Percentiles rank a stretch among this genome's conserved stretches.
Conservation (phyloP, 2,329 filamentous ascomycete species). For the Penicillium sp. region DNA sequence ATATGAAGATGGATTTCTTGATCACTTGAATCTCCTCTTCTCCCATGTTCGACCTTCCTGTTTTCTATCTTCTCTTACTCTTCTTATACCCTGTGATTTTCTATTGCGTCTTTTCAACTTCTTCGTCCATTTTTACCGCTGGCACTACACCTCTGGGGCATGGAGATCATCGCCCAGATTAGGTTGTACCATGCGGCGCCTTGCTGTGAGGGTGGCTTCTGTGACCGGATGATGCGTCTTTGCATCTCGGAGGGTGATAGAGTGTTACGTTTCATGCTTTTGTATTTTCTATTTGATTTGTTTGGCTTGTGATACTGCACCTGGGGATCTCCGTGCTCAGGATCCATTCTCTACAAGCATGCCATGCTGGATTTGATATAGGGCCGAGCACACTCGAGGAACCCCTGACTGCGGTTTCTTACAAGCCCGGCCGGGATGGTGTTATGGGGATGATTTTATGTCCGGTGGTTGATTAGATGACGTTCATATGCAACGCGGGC, state of each 20-base stretch:
- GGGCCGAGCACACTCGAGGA: neutral
- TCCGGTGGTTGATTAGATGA: neutral
- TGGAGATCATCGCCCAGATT: conserved; percentile 13
- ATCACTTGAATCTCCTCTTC: conserved; percentile 48
- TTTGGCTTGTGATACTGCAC: conserved; percentile 9
- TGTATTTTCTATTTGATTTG: conserved; percentile 1
- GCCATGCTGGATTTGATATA: neutral
- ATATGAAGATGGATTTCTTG: conserved; percentile 59
- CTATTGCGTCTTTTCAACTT: conserved; percentile 4
- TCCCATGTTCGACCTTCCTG: neutral
- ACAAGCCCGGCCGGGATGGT: neutral
- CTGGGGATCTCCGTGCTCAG: neutral
- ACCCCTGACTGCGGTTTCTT: too few relatives aligned
- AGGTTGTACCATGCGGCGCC: conserved; percentile 23
- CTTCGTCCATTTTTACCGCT: conserved; percentile 1
- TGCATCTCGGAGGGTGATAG: conserved; percentile 15
- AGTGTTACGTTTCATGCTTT: neutral
- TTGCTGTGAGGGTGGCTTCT: conserved; percentile 1
- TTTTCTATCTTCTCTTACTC: conserved; percentile 6
- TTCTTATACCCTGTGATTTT: conserved; percentile 21
- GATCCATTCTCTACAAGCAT: neutral
- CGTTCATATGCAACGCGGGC: conserved; percentile 3
- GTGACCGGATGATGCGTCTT: conserved; percentile 9
- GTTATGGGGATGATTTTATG: neutral
- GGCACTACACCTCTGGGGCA: conserved; percentile 8